Conservation (phyloP, 139 green algal species). For the Raphidocelis subcapitata region DNA sequence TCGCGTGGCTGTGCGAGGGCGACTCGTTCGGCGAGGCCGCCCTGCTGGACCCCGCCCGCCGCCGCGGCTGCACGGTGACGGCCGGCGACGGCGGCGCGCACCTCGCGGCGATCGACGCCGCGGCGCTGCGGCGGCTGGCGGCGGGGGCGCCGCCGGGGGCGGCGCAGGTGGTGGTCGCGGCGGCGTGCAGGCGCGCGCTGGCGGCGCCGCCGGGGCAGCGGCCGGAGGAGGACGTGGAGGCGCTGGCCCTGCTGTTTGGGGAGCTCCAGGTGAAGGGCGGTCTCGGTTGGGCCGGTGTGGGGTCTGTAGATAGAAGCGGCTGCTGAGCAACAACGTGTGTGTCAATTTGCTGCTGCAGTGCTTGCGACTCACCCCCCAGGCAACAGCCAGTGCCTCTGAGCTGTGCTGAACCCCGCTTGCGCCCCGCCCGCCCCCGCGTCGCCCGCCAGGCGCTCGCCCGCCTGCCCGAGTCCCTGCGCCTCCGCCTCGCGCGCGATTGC, state of each 20-base stretch:
- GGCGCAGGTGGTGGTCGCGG: slow-evolving; percentile 27
- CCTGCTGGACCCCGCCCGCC: slow-evolving; percentile 8
- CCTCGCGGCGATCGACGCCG: slow-evolving; percentile 14
- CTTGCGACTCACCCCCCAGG: too few relatives aligned
- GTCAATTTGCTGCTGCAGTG: too few relatives aligned
- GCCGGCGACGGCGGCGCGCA: slow-evolving; percentile 16
- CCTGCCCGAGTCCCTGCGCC: slow-evolving; percentile 14
- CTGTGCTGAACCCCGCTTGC: background rate
- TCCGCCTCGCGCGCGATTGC: slow-evolving; percentile 12
- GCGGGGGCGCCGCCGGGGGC: background rate
- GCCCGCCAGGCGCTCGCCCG: slow-evolving; percentile 26
- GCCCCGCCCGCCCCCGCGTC: background rate
- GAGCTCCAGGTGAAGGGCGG: slow-evolving; percentile 24
- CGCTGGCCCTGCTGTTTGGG: slow-evolving; percentile 27
- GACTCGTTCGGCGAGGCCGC: slow-evolving; percentile 20
- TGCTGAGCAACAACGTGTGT: too few relatives aligned
- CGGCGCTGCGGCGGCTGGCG: background rate
- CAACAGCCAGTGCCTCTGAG: too few relatives aligned
- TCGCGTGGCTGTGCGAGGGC: slow-evolving; percentile 16
- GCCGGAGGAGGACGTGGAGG: slow-evolving; percentile 26
- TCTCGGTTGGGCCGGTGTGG: too few relatives aligned
- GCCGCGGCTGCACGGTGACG: background rate
- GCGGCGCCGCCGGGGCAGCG: slow-evolving; percentile 9
- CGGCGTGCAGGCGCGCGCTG: slow-evolving; percentile 29
- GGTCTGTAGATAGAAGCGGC: too few relatives aligned